phyloP scores from a whole-genome alignment of 2,329 filamentous ascomycete genomes.

The Colletotrichum acutatum region DNA sequence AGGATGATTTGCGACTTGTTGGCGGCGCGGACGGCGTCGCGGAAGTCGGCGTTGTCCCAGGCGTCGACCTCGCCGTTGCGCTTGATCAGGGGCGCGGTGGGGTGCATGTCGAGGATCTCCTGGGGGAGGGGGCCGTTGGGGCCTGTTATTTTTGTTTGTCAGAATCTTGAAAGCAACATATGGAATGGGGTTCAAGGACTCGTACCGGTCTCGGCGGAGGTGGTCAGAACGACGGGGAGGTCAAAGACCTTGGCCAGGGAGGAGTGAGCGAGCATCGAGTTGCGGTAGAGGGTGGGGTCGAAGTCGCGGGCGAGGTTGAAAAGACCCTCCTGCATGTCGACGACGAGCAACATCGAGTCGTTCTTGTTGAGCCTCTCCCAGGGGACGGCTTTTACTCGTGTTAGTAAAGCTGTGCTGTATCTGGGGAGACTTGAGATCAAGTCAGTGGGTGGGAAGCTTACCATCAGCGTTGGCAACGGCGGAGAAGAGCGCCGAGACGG shows the following conservation, averaged over 20 bases:
- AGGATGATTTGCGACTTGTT: slow-evolving; percentile 78
- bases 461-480: slow-evolving; percentile 25
- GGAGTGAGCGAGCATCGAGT: slow-evolving; percentile 76
- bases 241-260: slow-evolving; percentile 74
- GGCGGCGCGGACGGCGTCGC: slow-evolving; percentile 71
- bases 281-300: slow-evolving; percentile 71
- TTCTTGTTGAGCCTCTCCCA: slow-evolving; percentile 50
- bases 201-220: slow-evolving; percentile 69
- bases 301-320: slow-evolving; percentile 69
- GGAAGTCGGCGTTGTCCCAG: slow-evolving; percentile 80
- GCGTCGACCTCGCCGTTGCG: slow-evolving; percentile 80
- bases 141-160: slow-evolving; percentile 49
- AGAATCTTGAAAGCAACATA: neutral
- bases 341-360: slow-evolving; percentile 47
- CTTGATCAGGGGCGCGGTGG: slow-evolving; percentile 72
- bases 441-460: neutral
- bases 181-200: neutral
- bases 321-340: slow-evolving; percentile 51
- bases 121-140: slow-evolving; percentile 78
- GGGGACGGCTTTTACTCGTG: slow-evolving; percentile 35
- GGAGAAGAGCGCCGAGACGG: slow-evolving; percentile 30
- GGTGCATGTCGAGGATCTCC: slow-evolving; percentile 76
- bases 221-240: slow-evolving; percentile 76
- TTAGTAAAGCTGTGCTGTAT: neutral
- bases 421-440: neutral